Conservation (phyloP, 192 early-diverging fungal species). For the Entomortierella chlamydospora region DNA sequence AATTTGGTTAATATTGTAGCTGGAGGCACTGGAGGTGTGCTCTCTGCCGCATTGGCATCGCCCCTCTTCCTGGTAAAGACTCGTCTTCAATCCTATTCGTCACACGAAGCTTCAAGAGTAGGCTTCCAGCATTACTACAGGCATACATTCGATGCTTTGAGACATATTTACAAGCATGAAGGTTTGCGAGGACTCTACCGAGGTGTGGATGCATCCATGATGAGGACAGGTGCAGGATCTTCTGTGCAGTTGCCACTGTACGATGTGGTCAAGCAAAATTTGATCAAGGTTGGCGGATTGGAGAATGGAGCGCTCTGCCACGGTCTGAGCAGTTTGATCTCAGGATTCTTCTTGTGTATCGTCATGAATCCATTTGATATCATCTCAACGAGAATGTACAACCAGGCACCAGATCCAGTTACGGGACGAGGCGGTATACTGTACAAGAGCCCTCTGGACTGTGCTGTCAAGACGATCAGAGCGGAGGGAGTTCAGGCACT, state of each 20-base stretch:
- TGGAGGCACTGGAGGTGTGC: slow-evolving; percentile 81
- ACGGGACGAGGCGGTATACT: slow-evolving; percentile 68
- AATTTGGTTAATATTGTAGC: slow-evolving; percentile 75
- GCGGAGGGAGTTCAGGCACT: slow-evolving; percentile 86
- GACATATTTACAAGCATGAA: slow-evolving; percentile 73
- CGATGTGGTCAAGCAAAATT: slow-evolving; percentile 79
- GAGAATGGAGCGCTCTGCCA: slow-evolving; percentile 76
- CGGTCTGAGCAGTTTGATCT: slow-evolving; percentile 79
- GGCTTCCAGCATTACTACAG: slow-evolving; percentile 90
- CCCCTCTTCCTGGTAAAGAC: slow-evolving; percentile 96
- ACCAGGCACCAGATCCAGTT: slow-evolving; percentile 66
- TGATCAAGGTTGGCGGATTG: slow-evolving; percentile 68
- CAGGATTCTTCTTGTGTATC: slow-evolving; percentile 86
- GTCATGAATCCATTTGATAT: slow-evolving; percentile 99
- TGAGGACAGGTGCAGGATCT: slow-evolving; percentile 88
- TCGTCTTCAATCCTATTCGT: slow-evolving; percentile 80
- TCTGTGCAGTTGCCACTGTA: slow-evolving; percentile 93
- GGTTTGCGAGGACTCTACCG: slow-evolving; percentile 87
- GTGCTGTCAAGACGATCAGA: slow-evolving; percentile 84
- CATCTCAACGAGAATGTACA: slow-evolving; percentile 94
- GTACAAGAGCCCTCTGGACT: slow-evolving; percentile 87
- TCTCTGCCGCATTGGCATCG: slow-evolving; percentile 84
- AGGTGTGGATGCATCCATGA: slow-evolving; percentile 90
- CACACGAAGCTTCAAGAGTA: slow-evolving; percentile 69
- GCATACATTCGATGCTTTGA: slow-evolving; percentile 72